phyloP scores from a whole-genome alignment of 176 grass and related monocot genomes.

The Cymbopogon citratus region DNA sequence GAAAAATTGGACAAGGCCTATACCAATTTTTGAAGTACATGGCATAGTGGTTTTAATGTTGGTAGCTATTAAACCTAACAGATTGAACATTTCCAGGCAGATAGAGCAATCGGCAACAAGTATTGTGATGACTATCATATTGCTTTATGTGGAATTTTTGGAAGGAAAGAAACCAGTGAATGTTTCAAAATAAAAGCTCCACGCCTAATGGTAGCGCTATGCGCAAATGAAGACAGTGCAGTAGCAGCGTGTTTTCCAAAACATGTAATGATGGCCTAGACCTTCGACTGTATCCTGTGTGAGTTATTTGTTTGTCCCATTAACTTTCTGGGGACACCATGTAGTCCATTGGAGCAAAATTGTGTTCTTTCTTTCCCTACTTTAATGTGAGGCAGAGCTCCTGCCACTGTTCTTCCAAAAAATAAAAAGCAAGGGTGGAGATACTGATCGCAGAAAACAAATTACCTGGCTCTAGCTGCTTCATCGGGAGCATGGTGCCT shows the following conservation, averaged over 20 bases:
- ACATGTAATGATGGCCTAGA: not conserved
- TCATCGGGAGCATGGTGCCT: constrained; percentile 98
- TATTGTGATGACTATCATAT: not conserved
- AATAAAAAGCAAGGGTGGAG: not conserved
- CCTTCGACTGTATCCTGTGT: not conserved
- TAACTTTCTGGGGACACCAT: not conserved
- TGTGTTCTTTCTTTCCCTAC: not conserved
- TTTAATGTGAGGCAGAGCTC: not conserved
- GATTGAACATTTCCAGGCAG: not conserved
- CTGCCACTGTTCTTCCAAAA: not conserved
- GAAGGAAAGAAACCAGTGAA: not conserved
- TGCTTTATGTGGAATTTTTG: not conserved
- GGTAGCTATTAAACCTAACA: not conserved
- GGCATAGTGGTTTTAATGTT: not conserved
- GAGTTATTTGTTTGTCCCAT: not conserved
- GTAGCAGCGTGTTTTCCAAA: not conserved
- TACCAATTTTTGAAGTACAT: not conserved
- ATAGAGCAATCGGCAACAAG: constrained; percentile 4
- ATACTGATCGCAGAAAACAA: constrained; percentile 22
- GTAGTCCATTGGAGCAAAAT: not conserved
- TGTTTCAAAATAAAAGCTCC: not conserved
- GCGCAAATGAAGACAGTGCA: no score
- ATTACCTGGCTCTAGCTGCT: constrained; percentile 97
- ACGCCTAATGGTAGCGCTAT: no score
- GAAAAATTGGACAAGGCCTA: not conserved